A percentile compares a stretch with the other conserved stretches of the same genome.
Evolutionary conservation across 2,329 filamentous ascomycete species (phyloP).

Genomic region (Cladosporium oxysporum): DNA sequence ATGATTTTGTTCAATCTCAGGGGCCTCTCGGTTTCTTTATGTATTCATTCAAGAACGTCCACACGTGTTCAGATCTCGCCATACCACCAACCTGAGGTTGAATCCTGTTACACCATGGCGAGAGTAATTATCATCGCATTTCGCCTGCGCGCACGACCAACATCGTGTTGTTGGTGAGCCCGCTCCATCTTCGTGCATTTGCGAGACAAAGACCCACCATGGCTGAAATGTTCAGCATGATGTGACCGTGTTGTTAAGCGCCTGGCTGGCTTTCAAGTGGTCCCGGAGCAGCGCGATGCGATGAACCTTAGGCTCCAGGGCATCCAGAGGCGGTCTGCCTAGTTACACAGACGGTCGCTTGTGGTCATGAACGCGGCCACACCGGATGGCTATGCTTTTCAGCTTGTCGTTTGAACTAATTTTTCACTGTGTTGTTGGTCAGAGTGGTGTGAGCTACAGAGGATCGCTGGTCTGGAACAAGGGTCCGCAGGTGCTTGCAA

Average conservation of each 20-base stretch:
- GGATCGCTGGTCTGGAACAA: background rate
- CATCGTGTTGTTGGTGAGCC: background rate
- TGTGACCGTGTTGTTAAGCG: background rate
- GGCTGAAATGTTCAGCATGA: background rate
- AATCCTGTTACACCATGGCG: background rate
- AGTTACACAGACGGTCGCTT: background rate
- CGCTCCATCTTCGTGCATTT: background rate
- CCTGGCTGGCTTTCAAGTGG: background rate
- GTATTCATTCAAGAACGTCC: background rate
- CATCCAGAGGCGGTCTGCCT: background rate
- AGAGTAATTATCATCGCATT: background rate
- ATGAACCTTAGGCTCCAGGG: background rate
- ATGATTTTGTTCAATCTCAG: background rate
- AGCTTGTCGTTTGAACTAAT: background rate
- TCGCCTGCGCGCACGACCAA: background rate
- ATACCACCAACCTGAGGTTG: background rate
- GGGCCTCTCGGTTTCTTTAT: background rate
- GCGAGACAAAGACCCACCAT: background rate
- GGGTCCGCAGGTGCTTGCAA: too few relatives aligned
- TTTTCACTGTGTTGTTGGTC: background rate
- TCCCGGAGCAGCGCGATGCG: background rate
- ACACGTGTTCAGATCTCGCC: background rate
- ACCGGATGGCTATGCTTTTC: background rate
- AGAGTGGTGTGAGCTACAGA: background rate
- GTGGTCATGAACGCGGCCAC: background rate